Base-by-base conservation (phyloP, 441 rosid species). In the Jatropha multifida region DNA sequence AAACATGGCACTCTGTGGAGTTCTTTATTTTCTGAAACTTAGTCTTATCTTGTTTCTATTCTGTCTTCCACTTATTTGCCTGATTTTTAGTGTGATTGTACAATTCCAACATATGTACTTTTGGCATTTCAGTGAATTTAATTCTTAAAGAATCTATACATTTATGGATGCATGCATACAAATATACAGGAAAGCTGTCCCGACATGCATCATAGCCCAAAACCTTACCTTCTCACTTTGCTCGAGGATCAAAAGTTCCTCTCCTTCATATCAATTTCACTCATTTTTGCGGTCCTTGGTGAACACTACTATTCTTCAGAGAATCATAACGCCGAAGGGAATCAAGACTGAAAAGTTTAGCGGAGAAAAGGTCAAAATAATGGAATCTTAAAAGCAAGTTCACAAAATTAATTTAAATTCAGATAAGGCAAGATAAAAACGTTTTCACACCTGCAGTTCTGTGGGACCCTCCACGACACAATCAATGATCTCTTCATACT, bases 391-490 rank as follows among this genome's bases (percentile, higher is more conserved):
- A 14, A 52, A 76, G n/a, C 48, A 44, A 32, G 18, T 74, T 15
- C 15, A 72, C 40, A 10, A 38, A 26, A 46, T 23, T 48, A 61
- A 14, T 13, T 68, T 44, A 63, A 59, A 62, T 42, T 15, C 26
- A 62, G 55, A 75, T n/a, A 20, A 32, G 56, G 56, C 14, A 46
- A 69, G 52, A 52, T 23, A 68, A 12, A 71, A 44, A 71, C 38
- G 23, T 74, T 6, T 2, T 49, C 77, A 75, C 48, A 93, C 98
- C 96, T 93, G 90, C 98, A 93, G 72, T 88, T 91, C 60, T 87
- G 85, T 0, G 98, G 97, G 61, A 91, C 96, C n/a, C 77, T 85
- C 97, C 97, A 93, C 11, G 87, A 75, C 60, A 85, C 76, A 52
- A 74, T 55, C 15, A 83, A 72, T 49, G 85, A 80, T 65, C 82